Evolutionary conservation across 2,329 filamentous ascomycete genomes (phyloP).

Genomic region (Trichoderma semiorbis): DNA sequence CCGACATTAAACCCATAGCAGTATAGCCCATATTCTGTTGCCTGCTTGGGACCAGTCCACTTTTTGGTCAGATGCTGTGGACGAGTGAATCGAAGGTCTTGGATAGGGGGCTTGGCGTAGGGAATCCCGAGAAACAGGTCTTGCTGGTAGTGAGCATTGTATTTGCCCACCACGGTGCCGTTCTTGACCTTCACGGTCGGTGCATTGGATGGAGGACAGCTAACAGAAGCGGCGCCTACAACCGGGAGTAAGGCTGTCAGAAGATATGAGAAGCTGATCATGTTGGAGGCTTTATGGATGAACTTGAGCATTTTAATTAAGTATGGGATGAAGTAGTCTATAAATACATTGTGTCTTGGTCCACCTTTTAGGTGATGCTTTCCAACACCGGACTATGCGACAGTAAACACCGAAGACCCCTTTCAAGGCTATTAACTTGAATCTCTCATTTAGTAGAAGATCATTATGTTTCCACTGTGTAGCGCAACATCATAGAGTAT

Average conservation of each 20-base stretch:
- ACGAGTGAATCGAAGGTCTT: background rate
- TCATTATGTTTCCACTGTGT: background rate
- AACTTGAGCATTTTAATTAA: background rate
- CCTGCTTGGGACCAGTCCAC: background rate
- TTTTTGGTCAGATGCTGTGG: background rate
- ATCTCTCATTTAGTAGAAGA: background rate
- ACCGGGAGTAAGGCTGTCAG: background rate
- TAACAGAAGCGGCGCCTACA: background rate
- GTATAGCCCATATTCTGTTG: background rate
- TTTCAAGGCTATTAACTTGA: background rate
- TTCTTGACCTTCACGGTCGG: background rate
- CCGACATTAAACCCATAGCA: background rate
- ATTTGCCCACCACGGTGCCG: background rate
- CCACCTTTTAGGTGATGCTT: background rate
- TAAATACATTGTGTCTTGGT: background rate
- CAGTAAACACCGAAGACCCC: background rate
- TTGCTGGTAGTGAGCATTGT: background rate
- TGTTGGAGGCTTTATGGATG: background rate
- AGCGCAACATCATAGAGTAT: background rate
- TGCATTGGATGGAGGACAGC: background rate
- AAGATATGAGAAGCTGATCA: background rate
- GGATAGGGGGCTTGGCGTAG: background rate
- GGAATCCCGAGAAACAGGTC: background rate
- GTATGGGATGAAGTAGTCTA: background rate
- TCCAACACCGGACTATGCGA: background rate